Percentiles rank a stretch among this genome's conserved stretches.
These are phyloP conservation scores for Leishmania mexicana DNA, from an alignment of 208 protist species.

Conservation along the genomic window DNA sequence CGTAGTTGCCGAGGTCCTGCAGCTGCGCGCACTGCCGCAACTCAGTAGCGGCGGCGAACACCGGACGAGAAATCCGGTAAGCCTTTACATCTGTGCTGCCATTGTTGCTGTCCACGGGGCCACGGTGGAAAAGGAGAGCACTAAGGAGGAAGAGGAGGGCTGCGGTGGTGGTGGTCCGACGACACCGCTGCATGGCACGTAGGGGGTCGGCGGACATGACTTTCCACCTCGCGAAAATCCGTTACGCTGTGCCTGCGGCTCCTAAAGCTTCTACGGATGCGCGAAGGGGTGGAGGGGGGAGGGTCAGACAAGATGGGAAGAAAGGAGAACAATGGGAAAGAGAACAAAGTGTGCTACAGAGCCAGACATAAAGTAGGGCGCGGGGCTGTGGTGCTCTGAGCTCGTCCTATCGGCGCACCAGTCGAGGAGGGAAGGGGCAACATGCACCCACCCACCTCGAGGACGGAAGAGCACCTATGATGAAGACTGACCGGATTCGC, in stretches of 20 bases:
- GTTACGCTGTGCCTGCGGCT: background rate
- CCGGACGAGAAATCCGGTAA: background rate
- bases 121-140: background rate
- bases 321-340: no score
- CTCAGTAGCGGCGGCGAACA: background rate
- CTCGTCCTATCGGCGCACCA: background rate
- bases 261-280: background rate
- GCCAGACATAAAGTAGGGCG: background rate
- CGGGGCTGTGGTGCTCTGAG: background rate
- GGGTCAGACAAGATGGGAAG: background rate
- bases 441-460: background rate
- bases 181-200: background rate
- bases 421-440: background rate
- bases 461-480: background rate
- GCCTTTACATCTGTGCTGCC: background rate
- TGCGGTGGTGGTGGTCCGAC: background rate
- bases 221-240: background rate
- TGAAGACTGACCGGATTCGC: background rate
- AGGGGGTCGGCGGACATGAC: background rate
- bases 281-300: background rate
- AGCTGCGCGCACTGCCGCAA: slow-evolving; percentile 22
- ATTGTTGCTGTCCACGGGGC: no score
- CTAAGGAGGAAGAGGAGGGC: slow-evolving; percentile 1
- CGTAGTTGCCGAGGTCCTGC: slow-evolving; percentile 16
- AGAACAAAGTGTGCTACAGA: background rate